Base-by-base conservation (phyloP, 495 filamentous ascomycete genomes). In the Xylaria acuta region DNA sequence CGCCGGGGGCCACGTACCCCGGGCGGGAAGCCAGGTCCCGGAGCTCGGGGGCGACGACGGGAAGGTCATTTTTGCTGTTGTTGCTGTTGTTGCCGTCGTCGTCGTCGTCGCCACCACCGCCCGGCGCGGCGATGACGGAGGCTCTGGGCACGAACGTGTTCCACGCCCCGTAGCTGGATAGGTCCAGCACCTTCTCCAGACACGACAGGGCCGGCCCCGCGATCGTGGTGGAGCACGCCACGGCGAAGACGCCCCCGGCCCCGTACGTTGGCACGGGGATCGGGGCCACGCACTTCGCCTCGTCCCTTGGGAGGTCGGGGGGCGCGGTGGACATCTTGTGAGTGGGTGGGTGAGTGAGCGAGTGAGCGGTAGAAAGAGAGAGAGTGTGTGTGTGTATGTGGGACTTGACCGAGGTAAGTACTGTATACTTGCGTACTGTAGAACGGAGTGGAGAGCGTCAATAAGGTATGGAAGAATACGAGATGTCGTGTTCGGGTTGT, bases 211-310 rank as follows among this genome's bases (percentile, higher is more conserved):
- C 78, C 20, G 82, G 36, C 12, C 77, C 82, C 47, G 73, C 69
- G 69, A 83, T 77, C 40, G 27, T 74, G 12, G 75, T 56, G n/a
- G 79, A 73, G 74, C 76, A 78, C 22, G 70, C 72, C 12, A 82
- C 72, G 53, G 67, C 73, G 73, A 82, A 81, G 47, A 67, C 66
- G 34, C 80, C 76, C 58, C 75, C 75, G 1, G 59, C 3, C n/a
- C 80, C 80, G 76, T 79, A 47, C 1, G 75, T 78, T 0, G 80
- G 80, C 20, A 81, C 80, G 5, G 77, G 72, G 60, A 81, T 67
- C 25, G 71, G 67, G 34, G 51, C 6, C 2, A 67, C 38, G 41
- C 27, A 41, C n/a, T 64, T 54, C 0, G 69, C 32, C 14, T 32
- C n/a, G 38, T 67, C 34, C 14, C 20, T 30, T 14, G 69, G 69